These are phyloP conservation scores for Stipa capillata DNA, from an alignment of 176 grass and related monocot genomes.

Conservation along the genomic window DNA sequence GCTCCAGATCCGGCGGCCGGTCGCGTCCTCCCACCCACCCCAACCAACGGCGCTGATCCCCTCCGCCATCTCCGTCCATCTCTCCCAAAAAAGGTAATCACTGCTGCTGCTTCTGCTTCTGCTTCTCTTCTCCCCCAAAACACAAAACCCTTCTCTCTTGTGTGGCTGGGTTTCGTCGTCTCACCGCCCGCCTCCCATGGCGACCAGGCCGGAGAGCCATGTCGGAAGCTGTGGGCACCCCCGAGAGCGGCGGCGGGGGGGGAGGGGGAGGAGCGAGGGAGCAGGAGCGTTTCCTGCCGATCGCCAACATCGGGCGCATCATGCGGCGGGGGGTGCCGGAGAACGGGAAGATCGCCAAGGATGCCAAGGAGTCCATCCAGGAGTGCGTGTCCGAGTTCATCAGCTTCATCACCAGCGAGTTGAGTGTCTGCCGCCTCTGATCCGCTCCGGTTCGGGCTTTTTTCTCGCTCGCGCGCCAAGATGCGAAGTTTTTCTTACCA, in stretches of 20 bases:
- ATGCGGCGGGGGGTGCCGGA: constrained; percentile 74
- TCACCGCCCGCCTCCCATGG: neutral
- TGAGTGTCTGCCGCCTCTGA: neutral
- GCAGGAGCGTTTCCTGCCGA: constrained; percentile 70
- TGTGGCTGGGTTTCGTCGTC: too few species aligned
- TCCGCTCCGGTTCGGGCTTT: neutral
- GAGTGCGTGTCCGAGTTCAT: constrained; percentile 89
- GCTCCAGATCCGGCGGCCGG: constrained; percentile 49
- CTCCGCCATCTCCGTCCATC: constrained; percentile 42
- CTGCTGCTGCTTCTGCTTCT: too few species aligned
- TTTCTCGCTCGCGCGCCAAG: too few species aligned
- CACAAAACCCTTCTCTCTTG: neutral
- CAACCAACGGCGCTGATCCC: constrained; percentile 50
- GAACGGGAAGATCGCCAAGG: constrained; percentile 78
- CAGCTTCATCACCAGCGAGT: constrained; percentile 85
- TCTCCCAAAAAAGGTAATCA: constrained; percentile 6
- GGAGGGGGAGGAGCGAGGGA: constrained; percentile 20
- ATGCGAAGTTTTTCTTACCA: too few species aligned
- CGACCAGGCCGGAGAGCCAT: constrained; percentile 9
- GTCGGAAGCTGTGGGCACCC: constrained; percentile 34
- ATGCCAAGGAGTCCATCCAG: constrained; percentile 73
- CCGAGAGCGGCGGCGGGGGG: constrained; percentile 6
- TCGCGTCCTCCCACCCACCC: constrained; percentile 1
- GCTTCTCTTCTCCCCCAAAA: too few species aligned
- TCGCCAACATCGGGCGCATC: constrained; percentile 69